Percentiles rank a stretch among this genome's conserved stretches.
phyloP scores from a whole-genome alignment of 2,329 filamentous ascomycete genomes.

The Cercospora sp. region DNA sequence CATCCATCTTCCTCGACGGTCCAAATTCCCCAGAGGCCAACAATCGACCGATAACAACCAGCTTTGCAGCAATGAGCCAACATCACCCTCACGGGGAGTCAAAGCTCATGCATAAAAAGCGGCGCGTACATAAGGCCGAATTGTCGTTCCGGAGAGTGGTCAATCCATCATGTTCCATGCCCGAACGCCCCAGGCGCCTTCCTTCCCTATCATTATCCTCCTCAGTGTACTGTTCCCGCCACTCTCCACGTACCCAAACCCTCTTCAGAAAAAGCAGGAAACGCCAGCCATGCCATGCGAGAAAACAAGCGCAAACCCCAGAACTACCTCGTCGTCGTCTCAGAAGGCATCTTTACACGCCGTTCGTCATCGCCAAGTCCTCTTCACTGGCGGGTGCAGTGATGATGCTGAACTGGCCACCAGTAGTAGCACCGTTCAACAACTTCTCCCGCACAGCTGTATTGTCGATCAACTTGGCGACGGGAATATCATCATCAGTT shows the following conservation, averaged over 20 bases:
- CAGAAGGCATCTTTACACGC: background rate
- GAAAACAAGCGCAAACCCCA: background rate
- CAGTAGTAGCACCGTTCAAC: slow-evolving; percentile 77
- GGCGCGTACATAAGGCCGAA: background rate
- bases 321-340: background rate
- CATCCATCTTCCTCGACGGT: background rate
- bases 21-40: background rate
- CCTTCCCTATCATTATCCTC: background rate
- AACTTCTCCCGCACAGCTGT: slow-evolving; percentile 74
- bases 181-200: background rate
- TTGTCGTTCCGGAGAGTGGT: background rate
- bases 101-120: background rate
- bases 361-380: slow-evolving; percentile 20
- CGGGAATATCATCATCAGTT: slow-evolving; percentile 73
- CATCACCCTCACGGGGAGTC: slow-evolving; percentile 7
- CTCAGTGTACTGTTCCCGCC: background rate
- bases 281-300: slow-evolving; percentile 3
- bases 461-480: slow-evolving; percentile 80
- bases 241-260: background rate
- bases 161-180: background rate
- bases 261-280: background rate
- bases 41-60: background rate
- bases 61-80: background rate
- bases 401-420: slow-evolving; percentile 74
- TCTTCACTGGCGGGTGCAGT: slow-evolving; percentile 28